Evolutionary conservation across 768 basidiomycete genomes (phyloP), one percentile per base, ranked within the genome.

Genomic region (Polyporus arcularius): DNA sequence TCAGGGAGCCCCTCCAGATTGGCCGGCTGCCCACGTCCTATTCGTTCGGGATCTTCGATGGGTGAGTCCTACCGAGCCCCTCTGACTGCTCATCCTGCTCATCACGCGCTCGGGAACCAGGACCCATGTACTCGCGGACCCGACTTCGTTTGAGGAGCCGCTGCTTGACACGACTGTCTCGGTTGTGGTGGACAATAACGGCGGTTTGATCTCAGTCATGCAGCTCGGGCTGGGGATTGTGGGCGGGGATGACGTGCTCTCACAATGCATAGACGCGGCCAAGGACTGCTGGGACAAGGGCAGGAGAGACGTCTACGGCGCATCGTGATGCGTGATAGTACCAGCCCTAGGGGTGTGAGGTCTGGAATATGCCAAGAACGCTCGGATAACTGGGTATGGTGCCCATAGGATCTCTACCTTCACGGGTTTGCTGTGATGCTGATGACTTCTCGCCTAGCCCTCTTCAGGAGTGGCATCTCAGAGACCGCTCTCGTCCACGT

Each of bases 121-220:
- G 35, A 82, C 82, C 51, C 78, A 83, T 28, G 71, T 96, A 10
- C 76, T 98, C 4, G 79, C 87, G 0, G 96, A 98, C 73, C 92
- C 94, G 0, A 90, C 93, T 0, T 80, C 93, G 1, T 97, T 96
- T 72, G 96, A 98, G 75, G 89, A 94, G 65, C 90, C 92, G 0
- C 79, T 97, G 7, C 82, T 95, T 55, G 85, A 90, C 14, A 87
- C 92, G 0, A 81, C 82, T 0, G 69, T 94, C 57, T 85, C 86
- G 1, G 72, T 95, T 38, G 75, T 88, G 1, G 62, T 92, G 4
- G 84, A 85, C 60, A 78, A 80, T 31, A 63, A 70, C 1, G 80
- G 78, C 14, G 75, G 78, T 7, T 71, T 89, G 7, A 71, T 86
- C 14, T 79, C 80, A 0, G 76, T 84, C 3, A 74, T 76, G n/a